Percentiles rank a stretch among this genome's conserved stretches.
These are phyloP conservation scores for Blastobotrys peoriensis DNA, from an alignment of 805 yeast genomes.

Conservation along the genomic window DNA sequence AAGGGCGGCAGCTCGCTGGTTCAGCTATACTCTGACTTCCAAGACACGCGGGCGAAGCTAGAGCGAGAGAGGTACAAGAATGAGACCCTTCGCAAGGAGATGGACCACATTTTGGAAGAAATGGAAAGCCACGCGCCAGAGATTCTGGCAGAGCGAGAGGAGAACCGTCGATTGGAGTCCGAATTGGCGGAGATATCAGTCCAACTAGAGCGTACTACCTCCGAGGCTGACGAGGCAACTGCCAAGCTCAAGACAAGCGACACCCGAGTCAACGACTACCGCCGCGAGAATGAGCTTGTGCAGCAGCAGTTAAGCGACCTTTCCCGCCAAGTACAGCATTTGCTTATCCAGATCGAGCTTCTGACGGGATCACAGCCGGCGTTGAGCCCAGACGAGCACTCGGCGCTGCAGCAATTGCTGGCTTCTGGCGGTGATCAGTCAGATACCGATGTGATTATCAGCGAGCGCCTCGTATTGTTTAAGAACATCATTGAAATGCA, in stretches of 20 bases:
- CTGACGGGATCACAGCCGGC: constrained; percentile 55
- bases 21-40: constrained; percentile 58
- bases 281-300: constrained; percentile 43
- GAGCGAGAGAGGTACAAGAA: constrained; percentile 66
- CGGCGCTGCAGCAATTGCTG: constrained; percentile 54
- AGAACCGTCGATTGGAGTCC: constrained; percentile 49
- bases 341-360: constrained; percentile 55
- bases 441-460: constrained; percentile 66
- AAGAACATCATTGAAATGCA: constrained; percentile 62
- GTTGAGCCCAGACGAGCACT: constrained; percentile 56
- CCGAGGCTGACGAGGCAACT: constrained; percentile 33
- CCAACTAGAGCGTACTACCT: constrained; percentile 38
- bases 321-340: constrained; percentile 73
- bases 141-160: constrained; percentile 58
- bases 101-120: constrained; percentile 67
- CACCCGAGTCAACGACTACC: constrained; percentile 36
- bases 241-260: constrained; percentile 27
- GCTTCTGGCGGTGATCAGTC: constrained; percentile 36
- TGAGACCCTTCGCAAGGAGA: constrained; percentile 60
- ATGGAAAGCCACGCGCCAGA: constrained; percentile 74
- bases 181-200: constrained; percentile 51
- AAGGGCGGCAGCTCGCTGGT: constrained; percentile 55
- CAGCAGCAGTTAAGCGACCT: constrained; percentile 62
- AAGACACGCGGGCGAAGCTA: constrained; percentile 57
- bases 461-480: constrained; percentile 70